Conservation (phyloP, 1,284 basidiomycete species). For the Cerrena zonata region DNA sequence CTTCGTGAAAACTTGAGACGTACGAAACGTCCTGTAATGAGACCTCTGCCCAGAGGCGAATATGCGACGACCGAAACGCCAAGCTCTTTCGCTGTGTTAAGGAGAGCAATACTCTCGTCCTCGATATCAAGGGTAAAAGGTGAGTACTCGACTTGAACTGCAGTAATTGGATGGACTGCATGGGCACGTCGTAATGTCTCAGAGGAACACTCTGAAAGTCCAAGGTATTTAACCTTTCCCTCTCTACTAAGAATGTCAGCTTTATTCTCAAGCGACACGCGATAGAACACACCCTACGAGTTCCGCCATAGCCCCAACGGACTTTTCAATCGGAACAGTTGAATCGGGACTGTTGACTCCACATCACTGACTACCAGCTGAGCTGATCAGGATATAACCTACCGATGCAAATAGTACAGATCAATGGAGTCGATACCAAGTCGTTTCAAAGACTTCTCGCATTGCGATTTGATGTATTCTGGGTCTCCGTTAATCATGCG, state of each 20-base stretch:
- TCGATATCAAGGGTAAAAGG: constrained; percentile 51
- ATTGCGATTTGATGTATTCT: constrained; percentile 30
- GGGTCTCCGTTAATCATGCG: constrained; percentile 27
- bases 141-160: constrained; percentile 47
- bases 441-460: constrained; percentile 33
- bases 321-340: constrained; percentile 33
- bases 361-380: constrained; percentile 30
- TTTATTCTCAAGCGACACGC: neutral
- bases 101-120: constrained; percentile 35
- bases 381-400: constrained; percentile 6
- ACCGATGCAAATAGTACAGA: constrained; percentile 41
- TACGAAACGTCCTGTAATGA: constrained; percentile 50
- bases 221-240: constrained; percentile 40
- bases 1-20: constrained; percentile 11
- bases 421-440: constrained; percentile 43
- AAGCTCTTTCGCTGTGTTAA: constrained; percentile 43
- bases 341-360: constrained; percentile 30
- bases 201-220: constrained; percentile 41
- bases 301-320: constrained; percentile 45
- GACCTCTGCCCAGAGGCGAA: constrained; percentile 49
- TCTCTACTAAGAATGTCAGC: constrained; percentile 12
- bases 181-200: constrained; percentile 42
- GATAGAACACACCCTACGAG: constrained; percentile 39
- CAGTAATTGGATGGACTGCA: constrained; percentile 33
- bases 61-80: constrained; percentile 52